Evolutionary conservation across 2,329 filamentous ascomycete genomes (phyloP), one percentile per base, ranked within the genome.

Genomic region (Thielaviopsis populi): DNA sequence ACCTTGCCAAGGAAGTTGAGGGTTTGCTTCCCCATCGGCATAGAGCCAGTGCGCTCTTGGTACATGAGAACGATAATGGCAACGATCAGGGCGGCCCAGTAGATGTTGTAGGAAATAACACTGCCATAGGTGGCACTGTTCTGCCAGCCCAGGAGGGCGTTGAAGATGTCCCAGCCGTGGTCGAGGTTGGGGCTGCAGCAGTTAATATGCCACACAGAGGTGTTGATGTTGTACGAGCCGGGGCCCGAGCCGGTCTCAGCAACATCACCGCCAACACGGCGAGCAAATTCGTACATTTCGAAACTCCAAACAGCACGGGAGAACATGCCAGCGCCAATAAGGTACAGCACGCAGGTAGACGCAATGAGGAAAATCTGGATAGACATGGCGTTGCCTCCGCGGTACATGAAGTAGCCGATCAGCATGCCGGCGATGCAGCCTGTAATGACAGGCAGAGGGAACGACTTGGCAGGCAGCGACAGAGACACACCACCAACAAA

Each of bases 201-300:
- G 72, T 92, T 91, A 66, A 92, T 82, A 70, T 92, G 88, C 88
- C 88, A 92, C 24, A 92, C 88, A 64, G 82, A 88, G 69, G 85
- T 76, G 59, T 78, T 78, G 68, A 92, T 88, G 70, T 92, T 83
- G 74, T 92, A 92, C 1, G 86, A 89, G 2, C 89, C 88, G 0
- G 88, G 80, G 0, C 88, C 88, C 11, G 68, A 67, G 63, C 78
- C 78, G 3, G 74, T 66, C 68, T 80, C 78, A 4, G 74, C 71
- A 5, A 77, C 78, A 66, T 81, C 79, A 8, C 80, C 77, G 30
- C 84, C 84, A 19, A 84, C 78, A 24, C 81, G 69, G 60, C 81
- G 62, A 8, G 66, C 68, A 59, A 68, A 92, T 61, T 77, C 63
- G 65, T 91, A 78, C 68, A 78, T 79, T 71, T 92, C 82, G 62